phyloP scores from a whole-genome alignment of 73 alveolate genomes.

The Effrenium voratum region DNA sequence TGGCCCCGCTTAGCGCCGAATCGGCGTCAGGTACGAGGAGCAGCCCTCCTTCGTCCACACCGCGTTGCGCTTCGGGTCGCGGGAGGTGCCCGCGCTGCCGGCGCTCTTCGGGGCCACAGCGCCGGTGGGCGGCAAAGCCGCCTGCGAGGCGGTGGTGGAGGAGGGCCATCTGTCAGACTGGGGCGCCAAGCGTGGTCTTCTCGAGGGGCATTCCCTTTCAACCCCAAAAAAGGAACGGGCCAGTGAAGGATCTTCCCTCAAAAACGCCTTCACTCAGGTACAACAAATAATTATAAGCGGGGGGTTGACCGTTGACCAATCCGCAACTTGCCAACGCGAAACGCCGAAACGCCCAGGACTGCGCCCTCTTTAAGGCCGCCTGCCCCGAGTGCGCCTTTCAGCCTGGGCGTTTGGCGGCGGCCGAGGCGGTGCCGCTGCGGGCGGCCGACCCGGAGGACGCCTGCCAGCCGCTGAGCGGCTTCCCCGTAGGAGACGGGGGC shows the following conservation, averaged over 20 bases:
- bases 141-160: conserved; percentile 28
- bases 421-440: conserved; percentile 3
- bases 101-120: conserved; percentile 34
- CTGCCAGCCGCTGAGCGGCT: not conserved
- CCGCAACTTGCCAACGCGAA: too few species aligned
- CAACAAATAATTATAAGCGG: too few species aligned
- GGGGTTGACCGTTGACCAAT: too few species aligned
- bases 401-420: not conserved
- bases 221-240: too few species aligned
- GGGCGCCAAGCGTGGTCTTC: too few species aligned
- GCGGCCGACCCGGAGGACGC: conserved; percentile 3
- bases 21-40: not conserved
- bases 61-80: conserved; percentile 1
- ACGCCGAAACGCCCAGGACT: too few species aligned
- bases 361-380: not conserved
- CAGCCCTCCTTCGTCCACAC: conserved; percentile 50
- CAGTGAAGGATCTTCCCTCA: too few species aligned
- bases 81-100: conserved; percentile 2
- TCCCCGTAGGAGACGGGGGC: not conserved
- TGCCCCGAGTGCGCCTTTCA: conserved; percentile 38
- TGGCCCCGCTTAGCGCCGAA: too few species aligned
- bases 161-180: too few species aligned
- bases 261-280: too few species aligned
- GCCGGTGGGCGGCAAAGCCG: not conserved
- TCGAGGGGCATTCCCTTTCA: too few species aligned